Conservation (phyloP, 1,284 basidiomycete species). For the Vanrija sp. region DNA sequence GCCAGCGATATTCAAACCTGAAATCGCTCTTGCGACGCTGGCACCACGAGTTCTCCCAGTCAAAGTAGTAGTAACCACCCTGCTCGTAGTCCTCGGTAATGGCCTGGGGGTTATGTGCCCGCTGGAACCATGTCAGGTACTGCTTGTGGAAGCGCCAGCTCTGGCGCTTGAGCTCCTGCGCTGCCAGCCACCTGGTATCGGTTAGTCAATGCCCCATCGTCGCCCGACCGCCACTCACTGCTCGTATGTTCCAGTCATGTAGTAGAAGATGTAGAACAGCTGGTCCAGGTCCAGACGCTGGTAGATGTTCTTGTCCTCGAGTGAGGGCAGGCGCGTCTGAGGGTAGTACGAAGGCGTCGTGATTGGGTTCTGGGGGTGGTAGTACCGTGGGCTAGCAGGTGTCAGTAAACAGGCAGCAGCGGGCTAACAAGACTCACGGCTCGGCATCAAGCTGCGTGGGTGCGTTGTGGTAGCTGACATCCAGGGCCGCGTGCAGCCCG, state of each 20-base stretch:
- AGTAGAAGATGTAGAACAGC: conserved; percentile 99
- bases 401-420: not conserved
- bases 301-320: conserved; percentile 84
- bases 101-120: conserved; percentile 96
- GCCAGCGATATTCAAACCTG: conserved; percentile 84
- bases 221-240: conserved; percentile 64
- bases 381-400: conserved; percentile 78
- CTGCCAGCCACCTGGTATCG: conserved; percentile 75
- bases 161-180: conserved; percentile 94
- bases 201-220: not conserved
- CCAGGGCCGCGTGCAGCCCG: conserved; percentile 86
- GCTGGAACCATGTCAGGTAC: conserved; percentile 99
- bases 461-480: conserved; percentile 79
- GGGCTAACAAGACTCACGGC: conserved; percentile 58
- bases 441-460: conserved; percentile 93
- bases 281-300: conserved; percentile 94
- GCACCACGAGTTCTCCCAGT: conserved; percentile 97
- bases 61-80: conserved; percentile 95
- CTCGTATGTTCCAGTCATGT: conserved; percentile 92
- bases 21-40: conserved; percentile 98
- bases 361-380: conserved; percentile 89
- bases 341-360: conserved; percentile 93
- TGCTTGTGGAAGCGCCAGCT: conserved; percentile 99
- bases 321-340: conserved; percentile 73
- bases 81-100: conserved; percentile 99